phyloP scores from a whole-genome alignment of 2,329 filamentous ascomycete genomes.

The Ophiostoma quercus region DNA sequence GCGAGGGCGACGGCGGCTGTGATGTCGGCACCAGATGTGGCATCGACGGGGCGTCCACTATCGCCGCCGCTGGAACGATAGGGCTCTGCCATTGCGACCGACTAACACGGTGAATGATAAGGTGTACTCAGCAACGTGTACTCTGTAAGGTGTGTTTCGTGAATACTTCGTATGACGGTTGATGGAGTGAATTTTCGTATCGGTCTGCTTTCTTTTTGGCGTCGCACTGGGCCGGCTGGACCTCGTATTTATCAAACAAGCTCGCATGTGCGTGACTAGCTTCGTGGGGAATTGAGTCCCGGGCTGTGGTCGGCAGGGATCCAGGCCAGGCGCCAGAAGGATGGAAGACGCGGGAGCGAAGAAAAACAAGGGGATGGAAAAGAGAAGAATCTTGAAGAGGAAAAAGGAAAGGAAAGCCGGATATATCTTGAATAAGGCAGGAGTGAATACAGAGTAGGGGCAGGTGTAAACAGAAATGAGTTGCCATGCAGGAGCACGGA shows the following conservation, averaged over 20 bases:
- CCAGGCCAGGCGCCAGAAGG: background rate
- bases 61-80: background rate
- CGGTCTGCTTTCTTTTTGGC: background rate
- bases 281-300: background rate
- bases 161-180: background rate
- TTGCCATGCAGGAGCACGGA: background rate
- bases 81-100: background rate
- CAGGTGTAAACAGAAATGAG: background rate
- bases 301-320: background rate
- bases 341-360: background rate
- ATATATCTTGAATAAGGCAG: background rate
- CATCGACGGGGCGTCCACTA: background rate
- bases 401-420: background rate
- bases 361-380: background rate
- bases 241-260: background rate
- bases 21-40: background rate
- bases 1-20: background rate
- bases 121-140: background rate
- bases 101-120: background rate
- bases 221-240: background rate
- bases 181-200: background rate
- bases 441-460: background rate
- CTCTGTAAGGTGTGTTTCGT: background rate
- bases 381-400: background rate
- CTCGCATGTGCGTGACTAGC: background rate